Conservation (phyloP, 2,329 filamentous ascomycete species). For the Clonostachys rhizophaga region DNA sequence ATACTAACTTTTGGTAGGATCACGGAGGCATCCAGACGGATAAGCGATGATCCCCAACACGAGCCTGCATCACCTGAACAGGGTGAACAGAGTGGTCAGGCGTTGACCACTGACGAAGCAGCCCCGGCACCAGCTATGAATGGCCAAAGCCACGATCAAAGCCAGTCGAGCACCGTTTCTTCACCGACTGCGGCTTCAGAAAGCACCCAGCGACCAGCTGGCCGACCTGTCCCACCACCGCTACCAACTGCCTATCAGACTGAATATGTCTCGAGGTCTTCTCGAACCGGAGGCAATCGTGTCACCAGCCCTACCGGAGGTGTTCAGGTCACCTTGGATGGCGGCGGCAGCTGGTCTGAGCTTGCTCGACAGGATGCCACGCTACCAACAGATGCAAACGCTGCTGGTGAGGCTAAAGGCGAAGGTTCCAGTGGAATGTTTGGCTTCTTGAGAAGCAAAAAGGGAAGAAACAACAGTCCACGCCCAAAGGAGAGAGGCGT, state of each 20-base stretch:
- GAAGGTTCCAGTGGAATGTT: slow-evolving; percentile 76
- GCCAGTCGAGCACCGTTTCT: not conserved
- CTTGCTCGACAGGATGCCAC: slow-evolving; percentile 80
- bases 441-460: slow-evolving; percentile 84
- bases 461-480: slow-evolving; percentile 83
- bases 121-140: slow-evolving; percentile 26
- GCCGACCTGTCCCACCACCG: slow-evolving; percentile 18
- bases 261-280: slow-evolving; percentile 37
- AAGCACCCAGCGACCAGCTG: not conserved
- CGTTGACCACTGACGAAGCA: slow-evolving; percentile 46
- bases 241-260: slow-evolving; percentile 38
- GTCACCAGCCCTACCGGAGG: slow-evolving; percentile 77
- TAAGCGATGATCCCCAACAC: slow-evolving; percentile 6
- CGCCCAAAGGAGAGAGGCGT: slow-evolving; percentile 94
- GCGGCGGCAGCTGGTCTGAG: slow-evolving; percentile 86
- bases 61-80: not conserved
- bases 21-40: slow-evolving; percentile 18
- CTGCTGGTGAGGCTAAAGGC: slow-evolving; percentile 43
- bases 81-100: slow-evolving; percentile 28
- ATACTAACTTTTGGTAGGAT: slow-evolving; percentile 20
- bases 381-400: slow-evolving; percentile 61
- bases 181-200: not conserved
- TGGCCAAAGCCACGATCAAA: not conserved
- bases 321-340: slow-evolving; percentile 86
- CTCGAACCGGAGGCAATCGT: slow-evolving; percentile 57